Evolutionary conservation across 176 grass and related monocot species (phyloP).

Genomic region (Oryza glumipatula): DNA sequence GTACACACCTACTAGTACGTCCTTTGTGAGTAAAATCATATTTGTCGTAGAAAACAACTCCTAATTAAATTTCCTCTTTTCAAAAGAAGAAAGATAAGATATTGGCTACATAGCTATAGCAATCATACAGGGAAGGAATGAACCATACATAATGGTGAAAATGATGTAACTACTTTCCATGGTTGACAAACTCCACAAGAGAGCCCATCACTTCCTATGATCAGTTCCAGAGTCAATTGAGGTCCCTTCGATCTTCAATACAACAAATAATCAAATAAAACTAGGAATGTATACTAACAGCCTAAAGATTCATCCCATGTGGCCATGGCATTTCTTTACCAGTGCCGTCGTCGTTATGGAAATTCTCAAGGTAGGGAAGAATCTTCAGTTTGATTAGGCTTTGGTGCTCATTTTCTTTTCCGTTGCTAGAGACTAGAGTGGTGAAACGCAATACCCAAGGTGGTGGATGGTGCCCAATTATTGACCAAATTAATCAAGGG

Average conservation of each 20-base stretch:
- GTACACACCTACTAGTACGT: not conserved
- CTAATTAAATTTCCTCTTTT: no score
- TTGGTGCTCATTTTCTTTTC: not conserved
- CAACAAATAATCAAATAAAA: not conserved
- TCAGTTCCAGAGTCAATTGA: conserved; percentile 22
- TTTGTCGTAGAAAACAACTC: not conserved
- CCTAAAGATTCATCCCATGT: not conserved
- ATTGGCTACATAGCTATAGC: not conserved
- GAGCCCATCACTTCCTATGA: not conserved
- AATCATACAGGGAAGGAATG: not conserved
- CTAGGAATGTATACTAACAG: not conserved
- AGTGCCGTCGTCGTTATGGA: not conserved
- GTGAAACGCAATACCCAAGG: not conserved
- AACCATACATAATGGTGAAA: not conserved
- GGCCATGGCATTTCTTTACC: not conserved
- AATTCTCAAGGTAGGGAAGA: not conserved
- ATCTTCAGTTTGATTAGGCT: not conserved
- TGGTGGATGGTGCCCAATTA: not conserved
- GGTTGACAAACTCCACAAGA: not conserved
- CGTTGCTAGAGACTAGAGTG: not conserved
- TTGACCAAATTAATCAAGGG: not conserved
- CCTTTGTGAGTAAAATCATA: no score
- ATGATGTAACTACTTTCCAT: not conserved
- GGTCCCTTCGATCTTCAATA: not conserved
- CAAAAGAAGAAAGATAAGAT: not conserved